Conservation (phyloP, 352 stramenopile species). For the Aphanomyces cochlioides region DNA sequence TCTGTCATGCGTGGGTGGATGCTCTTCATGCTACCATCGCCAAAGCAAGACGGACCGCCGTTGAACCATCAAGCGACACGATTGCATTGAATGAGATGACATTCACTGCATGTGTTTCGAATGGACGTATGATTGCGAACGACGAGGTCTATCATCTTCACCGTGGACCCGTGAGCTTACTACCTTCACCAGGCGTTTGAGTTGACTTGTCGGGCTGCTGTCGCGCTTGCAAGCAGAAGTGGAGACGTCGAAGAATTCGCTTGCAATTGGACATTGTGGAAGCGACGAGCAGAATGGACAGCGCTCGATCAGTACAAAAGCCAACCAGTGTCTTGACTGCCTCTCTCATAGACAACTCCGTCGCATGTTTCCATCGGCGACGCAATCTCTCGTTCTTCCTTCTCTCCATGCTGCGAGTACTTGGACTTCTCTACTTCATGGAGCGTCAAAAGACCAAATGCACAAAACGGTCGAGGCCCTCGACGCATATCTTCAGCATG, state of each 20-base stretch:
- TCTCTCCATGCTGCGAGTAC: constrained; percentile 17
- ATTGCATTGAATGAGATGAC: neutral
- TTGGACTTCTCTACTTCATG: no score
- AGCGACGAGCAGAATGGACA: neutral
- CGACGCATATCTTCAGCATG: constrained; percentile 49
- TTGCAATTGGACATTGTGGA: constrained; percentile 23
- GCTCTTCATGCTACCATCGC: constrained; percentile 35
- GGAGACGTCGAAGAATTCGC: constrained; percentile 16
- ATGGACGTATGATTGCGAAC: neutral
- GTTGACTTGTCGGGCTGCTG: constrained; percentile 7
- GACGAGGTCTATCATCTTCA: constrained; percentile 1
- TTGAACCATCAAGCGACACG: constrained; percentile 47
- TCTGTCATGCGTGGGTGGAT: constrained; percentile 49
- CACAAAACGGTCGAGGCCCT: constrained; percentile 32
- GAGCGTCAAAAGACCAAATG: neutral
- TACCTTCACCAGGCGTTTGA: constrained; percentile 16
- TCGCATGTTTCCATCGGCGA: neutral
- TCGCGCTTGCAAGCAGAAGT: neutral
- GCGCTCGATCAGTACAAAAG: constrained; percentile 6
- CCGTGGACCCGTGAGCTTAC: neutral
- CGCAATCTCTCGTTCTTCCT: constrained; percentile 38
- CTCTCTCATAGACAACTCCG: neutral
- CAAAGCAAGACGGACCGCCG: constrained; percentile 1
- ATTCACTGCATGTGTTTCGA: constrained; percentile 14
- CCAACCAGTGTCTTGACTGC: no score